Evolutionary conservation across 2,329 filamentous ascomycete species (phyloP).

Genomic region (Mycosphaerella sp.): DNA sequence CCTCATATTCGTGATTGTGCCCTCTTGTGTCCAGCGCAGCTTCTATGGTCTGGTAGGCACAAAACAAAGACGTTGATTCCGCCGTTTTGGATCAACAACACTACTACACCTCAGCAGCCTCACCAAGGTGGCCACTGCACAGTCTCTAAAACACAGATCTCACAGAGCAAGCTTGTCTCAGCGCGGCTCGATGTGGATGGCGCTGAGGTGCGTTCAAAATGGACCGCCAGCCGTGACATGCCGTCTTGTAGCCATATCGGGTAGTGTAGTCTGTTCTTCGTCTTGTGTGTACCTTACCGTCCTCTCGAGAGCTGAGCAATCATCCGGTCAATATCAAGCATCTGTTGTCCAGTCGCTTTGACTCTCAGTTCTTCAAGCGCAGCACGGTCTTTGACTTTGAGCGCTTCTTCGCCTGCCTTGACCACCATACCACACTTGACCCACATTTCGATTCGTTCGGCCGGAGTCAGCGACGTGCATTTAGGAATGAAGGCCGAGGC

Average conservation of each 20-base stretch:
- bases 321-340: constrained; percentile 77
- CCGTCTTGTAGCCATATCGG: background rate
- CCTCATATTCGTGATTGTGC: too few relatives aligned
- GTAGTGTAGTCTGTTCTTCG: background rate
- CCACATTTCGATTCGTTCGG: constrained; percentile 82
- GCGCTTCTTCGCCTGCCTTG: constrained; percentile 86
- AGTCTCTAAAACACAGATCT: too few relatives aligned
- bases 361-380: constrained; percentile 67
- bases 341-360: constrained; percentile 64
- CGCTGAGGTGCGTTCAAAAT: background rate
- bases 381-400: constrained; percentile 70
- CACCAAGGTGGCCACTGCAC: too few relatives aligned
- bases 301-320: constrained; percentile 46
- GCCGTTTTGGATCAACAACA: too few relatives aligned
- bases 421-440: constrained; percentile 87
- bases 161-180: too few relatives aligned
- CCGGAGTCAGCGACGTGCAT: constrained; percentile 63
- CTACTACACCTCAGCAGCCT: too few relatives aligned
- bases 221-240: background rate
- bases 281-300: constrained; percentile 18
- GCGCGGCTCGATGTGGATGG: background rate
- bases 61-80: too few relatives aligned
- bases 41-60: too few relatives aligned
- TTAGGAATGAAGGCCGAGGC: constrained; percentile 82
- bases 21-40: too few relatives aligned